These are phyloP conservation scores for Acacia concinna DNA, from an alignment of 331 rosid species.

Conservation along the genomic window DNA sequence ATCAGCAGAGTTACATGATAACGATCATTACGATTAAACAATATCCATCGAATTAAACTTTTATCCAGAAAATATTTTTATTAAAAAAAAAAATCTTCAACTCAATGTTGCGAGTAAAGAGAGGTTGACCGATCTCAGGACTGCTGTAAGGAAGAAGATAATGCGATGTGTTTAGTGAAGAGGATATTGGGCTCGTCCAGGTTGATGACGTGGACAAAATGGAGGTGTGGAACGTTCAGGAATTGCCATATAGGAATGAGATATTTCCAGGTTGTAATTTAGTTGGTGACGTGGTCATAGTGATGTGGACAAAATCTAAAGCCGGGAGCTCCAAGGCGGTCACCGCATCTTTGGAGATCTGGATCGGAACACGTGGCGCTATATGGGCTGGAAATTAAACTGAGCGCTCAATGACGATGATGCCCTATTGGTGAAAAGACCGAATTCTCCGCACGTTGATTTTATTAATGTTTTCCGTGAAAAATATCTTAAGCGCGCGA, in stretches of 20 bases:
- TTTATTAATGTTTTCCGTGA: background rate
- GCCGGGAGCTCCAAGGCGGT: constrained; percentile 38
- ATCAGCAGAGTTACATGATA: background rate
- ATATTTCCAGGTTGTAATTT: constrained; percentile 54
- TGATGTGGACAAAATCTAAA: constrained; percentile 68
- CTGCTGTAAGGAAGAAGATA: constrained; percentile 29
- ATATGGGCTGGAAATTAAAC: background rate
- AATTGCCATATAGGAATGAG: constrained; percentile 45
- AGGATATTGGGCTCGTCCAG: constrained; percentile 25
- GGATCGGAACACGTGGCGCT: constrained; percentile 45
- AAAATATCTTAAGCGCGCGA: background rate
- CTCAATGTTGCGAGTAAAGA: background rate
- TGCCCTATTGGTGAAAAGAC: background rate
- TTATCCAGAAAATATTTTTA: background rate
- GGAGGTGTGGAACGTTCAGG: constrained; percentile 44
- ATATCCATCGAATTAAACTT: constrained; percentile 7
- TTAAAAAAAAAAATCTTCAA: background rate
- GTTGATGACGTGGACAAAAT: constrained; percentile 54
- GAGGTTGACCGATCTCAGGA: constrained; percentile 38
- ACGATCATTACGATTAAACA: background rate
- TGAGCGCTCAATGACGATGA: constrained; percentile 2
- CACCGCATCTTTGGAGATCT: constrained; percentile 27
- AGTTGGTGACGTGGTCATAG: constrained; percentile 19
- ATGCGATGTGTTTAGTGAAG: constrained; percentile 25
- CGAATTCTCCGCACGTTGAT: background rate